Evolutionary conservation across 2,329 filamentous ascomycete species (phyloP), one percentile per base, ranked within the genome.

Genomic region (Claviceps sp.): DNA sequence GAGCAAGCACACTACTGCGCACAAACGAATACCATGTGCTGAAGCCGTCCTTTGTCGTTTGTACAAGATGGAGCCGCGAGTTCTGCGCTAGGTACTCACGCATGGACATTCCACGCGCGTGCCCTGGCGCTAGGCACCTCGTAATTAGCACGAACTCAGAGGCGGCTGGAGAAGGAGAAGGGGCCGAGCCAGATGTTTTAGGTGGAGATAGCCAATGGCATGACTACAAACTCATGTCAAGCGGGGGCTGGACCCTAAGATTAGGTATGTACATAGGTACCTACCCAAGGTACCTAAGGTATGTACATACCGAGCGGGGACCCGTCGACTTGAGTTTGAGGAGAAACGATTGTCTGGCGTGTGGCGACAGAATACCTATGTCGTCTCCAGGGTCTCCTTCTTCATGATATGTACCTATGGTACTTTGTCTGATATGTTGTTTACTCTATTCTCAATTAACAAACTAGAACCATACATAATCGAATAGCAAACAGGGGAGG

Each of bases 1-100:
- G 30, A 34, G 30, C 30, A 34, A 34, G 30, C 30, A 34, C 30
- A 34, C 30, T 2, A 30, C 26, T 41, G 38, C 38, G 7, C 38
- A n/a, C 16, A 8, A 41, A 16, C 6, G 16, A 18, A 41, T n/a
- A 41, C 38, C 18, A 41, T 18, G 40, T 20, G 40, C 40, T 22
- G 40, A n/a, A 16, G 18, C 41, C 41, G 20, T 5, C 11, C 18
- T 24, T 43, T 22, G n/a, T 43, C 20, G 41, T 34, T 34, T 11
- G 30, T 30, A 24, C 4, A 40, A 57, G 56, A 57, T 44, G 41
- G 38, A 5, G 41, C 22, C 18, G 24, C n/a, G 45, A 20, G 24
- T 38, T 43, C 40, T 20, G 40, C n/a, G 20, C 40, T 22, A 42
- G 18, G 40, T 22, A 43, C 11, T 20, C 11, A 43, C 41, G 41